These are phyloP conservation scores for Fusarium siculi DNA, from an alignment of 2,329 filamentous ascomycete genomes.

Conservation along the genomic window DNA sequence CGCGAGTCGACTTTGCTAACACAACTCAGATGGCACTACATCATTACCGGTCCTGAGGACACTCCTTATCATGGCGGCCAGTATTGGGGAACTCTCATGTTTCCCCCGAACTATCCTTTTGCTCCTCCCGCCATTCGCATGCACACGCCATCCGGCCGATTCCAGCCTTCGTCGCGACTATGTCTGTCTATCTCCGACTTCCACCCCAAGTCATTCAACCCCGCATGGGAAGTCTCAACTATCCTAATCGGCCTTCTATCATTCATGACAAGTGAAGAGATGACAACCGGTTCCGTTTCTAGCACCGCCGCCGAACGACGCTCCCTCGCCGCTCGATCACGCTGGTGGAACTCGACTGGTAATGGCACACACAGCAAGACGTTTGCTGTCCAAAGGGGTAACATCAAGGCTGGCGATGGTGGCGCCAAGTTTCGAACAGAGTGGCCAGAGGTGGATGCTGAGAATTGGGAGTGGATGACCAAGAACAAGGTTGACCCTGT, in stretches of 20 bases:
- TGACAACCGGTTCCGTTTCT: constrained; percentile 92
- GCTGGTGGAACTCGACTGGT: constrained; percentile 98
- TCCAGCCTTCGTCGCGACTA: constrained; percentile 89
- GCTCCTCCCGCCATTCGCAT: constrained; percentile 97
- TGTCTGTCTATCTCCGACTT: constrained; percentile 98
- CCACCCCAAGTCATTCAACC: constrained; percentile 97
- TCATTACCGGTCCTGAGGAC: constrained; percentile 91
- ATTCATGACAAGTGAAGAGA: constrained; percentile 99
- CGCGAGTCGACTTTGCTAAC: constrained; percentile 16
- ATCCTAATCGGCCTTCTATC: constrained; percentile 93
- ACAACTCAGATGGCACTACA: constrained; percentile 82
- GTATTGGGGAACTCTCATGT: constrained; percentile 97
- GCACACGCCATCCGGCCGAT: constrained; percentile 96
- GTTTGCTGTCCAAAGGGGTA: constrained; percentile 70
- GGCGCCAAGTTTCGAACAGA: constrained; percentile 89
- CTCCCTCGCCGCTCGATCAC: constrained; percentile 78
- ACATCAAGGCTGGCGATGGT: constrained; percentile 91
- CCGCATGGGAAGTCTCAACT: constrained; percentile 96
- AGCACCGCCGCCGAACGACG: constrained; percentile 81
- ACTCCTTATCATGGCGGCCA: constrained; percentile 95
- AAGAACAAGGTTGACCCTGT: constrained; percentile 80
- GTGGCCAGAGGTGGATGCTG: constrained; percentile 88
- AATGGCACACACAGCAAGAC: constrained; percentile 76
- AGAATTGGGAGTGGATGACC: constrained; percentile 94
- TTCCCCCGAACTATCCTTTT: constrained; percentile 96